Conservation (phyloP, 352 stramenopile genomes). For the Globisporangium canariense region DNA sequence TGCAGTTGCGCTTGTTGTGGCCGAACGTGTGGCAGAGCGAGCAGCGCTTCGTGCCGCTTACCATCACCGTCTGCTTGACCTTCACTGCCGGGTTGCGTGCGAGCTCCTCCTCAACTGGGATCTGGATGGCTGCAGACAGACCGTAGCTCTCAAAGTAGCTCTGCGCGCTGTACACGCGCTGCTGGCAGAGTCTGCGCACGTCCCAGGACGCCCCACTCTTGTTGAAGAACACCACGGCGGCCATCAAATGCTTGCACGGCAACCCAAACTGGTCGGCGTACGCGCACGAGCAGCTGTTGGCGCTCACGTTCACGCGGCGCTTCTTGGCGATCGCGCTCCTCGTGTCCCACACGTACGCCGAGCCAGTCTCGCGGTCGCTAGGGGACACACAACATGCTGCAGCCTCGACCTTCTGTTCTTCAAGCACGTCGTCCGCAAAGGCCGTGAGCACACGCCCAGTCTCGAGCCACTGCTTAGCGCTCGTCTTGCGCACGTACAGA, state of each 20-base stretch:
- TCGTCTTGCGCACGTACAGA: conserved; percentile 32
- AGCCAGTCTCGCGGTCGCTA: conserved; percentile 34
- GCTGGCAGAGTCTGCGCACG: conserved; percentile 25
- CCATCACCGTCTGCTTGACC: conserved; percentile 1
- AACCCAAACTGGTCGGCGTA: conserved; percentile 32
- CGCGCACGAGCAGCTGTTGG: conserved; percentile 30
- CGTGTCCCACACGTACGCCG: conserved; percentile 37
- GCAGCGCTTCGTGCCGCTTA: conserved; percentile 25
- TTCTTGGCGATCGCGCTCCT: conserved; percentile 29
- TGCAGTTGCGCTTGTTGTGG: conserved; percentile 48
- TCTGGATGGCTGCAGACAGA: conserved; percentile 22
- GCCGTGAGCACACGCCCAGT: conserved; percentile 23
- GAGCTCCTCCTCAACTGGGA: conserved; percentile 44
- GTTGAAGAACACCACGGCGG: conserved; percentile 37
- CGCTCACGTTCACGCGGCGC: conserved; percentile 34
- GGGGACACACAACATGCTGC: conserved; percentile 33
- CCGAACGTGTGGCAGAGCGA: conserved; percentile 34
- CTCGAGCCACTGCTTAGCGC: conserved; percentile 25
- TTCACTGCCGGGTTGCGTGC: conserved; percentile 28
- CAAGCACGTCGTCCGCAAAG: conserved; percentile 30
- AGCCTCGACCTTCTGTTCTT: conserved; percentile 27
- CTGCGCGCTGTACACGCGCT: conserved; percentile 24
- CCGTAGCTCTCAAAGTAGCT: conserved; percentile 32
- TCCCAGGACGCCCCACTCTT: conserved; percentile 23
- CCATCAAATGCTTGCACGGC: conserved; percentile 40